phyloP scores from a whole-genome alignment of 2,329 filamentous ascomycete species.

The Phoma sp. region DNA sequence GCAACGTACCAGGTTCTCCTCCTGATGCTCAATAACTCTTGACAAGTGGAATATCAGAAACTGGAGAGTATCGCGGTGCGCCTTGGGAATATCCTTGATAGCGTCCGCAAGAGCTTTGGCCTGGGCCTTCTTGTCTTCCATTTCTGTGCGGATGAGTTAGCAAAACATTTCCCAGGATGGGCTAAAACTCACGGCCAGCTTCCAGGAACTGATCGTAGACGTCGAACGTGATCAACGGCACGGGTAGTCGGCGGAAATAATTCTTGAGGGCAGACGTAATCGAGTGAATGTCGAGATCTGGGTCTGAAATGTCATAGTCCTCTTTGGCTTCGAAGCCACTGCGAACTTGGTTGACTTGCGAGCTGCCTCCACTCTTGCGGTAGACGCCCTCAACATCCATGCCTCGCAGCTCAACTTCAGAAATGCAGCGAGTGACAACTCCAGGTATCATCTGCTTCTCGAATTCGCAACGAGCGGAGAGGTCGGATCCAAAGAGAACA shows the following conservation, averaged over 20 bases:
- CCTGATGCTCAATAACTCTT: conserved; percentile 80
- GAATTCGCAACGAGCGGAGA: conserved; percentile 82
- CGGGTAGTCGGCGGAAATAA: conserved; percentile 93
- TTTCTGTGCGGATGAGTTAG: conserved; percentile 52
- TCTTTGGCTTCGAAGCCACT: conserved; percentile 87
- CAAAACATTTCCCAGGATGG: conserved; percentile 3
- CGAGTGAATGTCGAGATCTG: conserved; percentile 91
- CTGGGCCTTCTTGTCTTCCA: conserved; percentile 61
- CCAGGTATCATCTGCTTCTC: conserved; percentile 89
- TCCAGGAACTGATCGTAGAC: conserved; percentile 90
- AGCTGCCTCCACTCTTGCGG: conserved; percentile 92
- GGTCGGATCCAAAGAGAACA: conserved; percentile 87
- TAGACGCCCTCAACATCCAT: conserved; percentile 99
- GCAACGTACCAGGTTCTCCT: conserved; percentile 77
- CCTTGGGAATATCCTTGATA: conserved; percentile 78
- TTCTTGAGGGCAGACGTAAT: conserved; percentile 96
- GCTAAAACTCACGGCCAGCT: conserved; percentile 66
- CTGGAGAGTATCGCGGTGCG: conserved; percentile 87
- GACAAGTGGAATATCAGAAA: conserved; percentile 93
- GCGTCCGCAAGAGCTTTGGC: conserved; percentile 70
- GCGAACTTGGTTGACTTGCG: conserved; percentile 87
- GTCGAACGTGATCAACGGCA: conserved; percentile 87
- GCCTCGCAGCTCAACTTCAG: conserved; percentile 90
- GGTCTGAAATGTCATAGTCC: conserved; percentile 91
- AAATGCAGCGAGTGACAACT: conserved; percentile 91